Evolutionary conservation across 2,329 filamentous ascomycete species (phyloP).

Genomic region (Dothideomycetidae sp.): DNA sequence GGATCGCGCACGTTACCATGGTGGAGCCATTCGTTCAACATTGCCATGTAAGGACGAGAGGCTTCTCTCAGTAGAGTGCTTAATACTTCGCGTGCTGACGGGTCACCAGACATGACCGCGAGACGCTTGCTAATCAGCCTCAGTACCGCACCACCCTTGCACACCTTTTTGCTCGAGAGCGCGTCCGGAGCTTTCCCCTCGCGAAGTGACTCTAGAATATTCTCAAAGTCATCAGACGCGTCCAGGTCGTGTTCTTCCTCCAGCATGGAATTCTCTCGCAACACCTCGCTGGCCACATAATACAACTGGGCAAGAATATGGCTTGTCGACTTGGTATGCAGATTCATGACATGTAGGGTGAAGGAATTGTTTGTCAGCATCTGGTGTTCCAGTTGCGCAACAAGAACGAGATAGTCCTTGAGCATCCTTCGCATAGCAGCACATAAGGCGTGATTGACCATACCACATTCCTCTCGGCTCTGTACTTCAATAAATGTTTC

Average conservation of each 20-base stretch:
- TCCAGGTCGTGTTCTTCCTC: constrained; percentile 58
- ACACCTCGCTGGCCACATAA: constrained; percentile 68
- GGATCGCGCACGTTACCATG: constrained; percentile 91
- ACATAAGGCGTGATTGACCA: constrained; percentile 89
- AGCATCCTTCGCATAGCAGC: constrained; percentile 84
- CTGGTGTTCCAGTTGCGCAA: constrained; percentile 87
- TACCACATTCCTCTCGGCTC: constrained; percentile 81
- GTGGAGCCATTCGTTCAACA: constrained; percentile 98
- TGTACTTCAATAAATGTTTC: constrained; percentile 91
- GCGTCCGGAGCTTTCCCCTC: constrained; percentile 75
- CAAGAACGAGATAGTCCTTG: constrained; percentile 84
- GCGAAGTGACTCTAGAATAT: constrained; percentile 77
- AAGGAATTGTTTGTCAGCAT: constrained; percentile 79
- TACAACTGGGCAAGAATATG: constrained; percentile 90
- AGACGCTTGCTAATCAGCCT: constrained; percentile 72
- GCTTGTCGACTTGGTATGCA: constrained; percentile 78
- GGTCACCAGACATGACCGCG: constrained; percentile 85
- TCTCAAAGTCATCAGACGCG: constrained; percentile 66
- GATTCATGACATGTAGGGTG: constrained; percentile 81
- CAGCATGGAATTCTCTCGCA: constrained; percentile 75
- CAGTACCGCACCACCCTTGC: constrained; percentile 92
- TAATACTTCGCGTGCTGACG: constrained; percentile 66
- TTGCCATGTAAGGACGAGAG: constrained; percentile 88
- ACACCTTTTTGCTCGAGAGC: constrained; percentile 77
- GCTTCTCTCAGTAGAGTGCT: constrained; percentile 74